Evolutionary conservation across 108 stramenopile species (phyloP).

Genomic region (Stephanodiscus minutulus): DNA sequence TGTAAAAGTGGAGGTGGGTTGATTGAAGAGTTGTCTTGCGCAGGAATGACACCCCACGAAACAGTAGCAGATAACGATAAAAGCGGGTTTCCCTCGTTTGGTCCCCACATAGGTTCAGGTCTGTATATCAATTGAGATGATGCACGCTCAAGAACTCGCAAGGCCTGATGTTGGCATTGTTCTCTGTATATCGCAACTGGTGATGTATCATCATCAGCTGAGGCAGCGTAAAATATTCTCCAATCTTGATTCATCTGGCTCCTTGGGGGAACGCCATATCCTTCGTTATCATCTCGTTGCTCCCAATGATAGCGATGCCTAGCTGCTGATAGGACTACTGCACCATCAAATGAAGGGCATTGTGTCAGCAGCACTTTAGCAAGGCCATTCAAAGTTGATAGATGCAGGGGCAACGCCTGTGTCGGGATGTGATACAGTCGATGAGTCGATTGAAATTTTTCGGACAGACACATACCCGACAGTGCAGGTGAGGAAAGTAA

Average conservation of each 20-base stretch:
- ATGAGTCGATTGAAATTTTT: slow-evolving; percentile 35
- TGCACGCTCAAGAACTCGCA: slow-evolving; percentile 58
- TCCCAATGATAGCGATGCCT: slow-evolving; percentile 45
- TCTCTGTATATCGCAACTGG: slow-evolving; percentile 44
- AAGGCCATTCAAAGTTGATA: slow-evolving; percentile 47
- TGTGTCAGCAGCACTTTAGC: slow-evolving; percentile 39
- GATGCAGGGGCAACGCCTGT: slow-evolving; percentile 32
- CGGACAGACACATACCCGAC: slow-evolving; percentile 28
- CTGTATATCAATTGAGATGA: slow-evolving; percentile 37
- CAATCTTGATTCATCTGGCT: slow-evolving; percentile 19
- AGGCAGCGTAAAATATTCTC: slow-evolving; percentile 16
- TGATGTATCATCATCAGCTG: slow-evolving; percentile 6
- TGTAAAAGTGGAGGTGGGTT: slow-evolving; percentile 51
- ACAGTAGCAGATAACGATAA: slow-evolving; percentile 56
- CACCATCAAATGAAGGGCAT: slow-evolving; percentile 14
- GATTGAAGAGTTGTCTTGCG: slow-evolving; percentile 5
- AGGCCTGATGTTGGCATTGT: slow-evolving; percentile 52
- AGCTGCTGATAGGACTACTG: slow-evolving; percentile 33
- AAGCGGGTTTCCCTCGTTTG: slow-evolving; percentile 69
- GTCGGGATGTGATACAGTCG: slow-evolving; percentile 34
- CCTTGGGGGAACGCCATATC: neutral
- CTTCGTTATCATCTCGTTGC: slow-evolving; percentile 1
- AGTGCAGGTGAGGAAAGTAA: slow-evolving; percentile 38
- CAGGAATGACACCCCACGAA: slow-evolving; percentile 62
- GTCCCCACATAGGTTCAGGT: slow-evolving; percentile 70